phyloP scores from a whole-genome alignment of 2,329 filamentous ascomycete genomes.

The Colletotrichum sidae region DNA sequence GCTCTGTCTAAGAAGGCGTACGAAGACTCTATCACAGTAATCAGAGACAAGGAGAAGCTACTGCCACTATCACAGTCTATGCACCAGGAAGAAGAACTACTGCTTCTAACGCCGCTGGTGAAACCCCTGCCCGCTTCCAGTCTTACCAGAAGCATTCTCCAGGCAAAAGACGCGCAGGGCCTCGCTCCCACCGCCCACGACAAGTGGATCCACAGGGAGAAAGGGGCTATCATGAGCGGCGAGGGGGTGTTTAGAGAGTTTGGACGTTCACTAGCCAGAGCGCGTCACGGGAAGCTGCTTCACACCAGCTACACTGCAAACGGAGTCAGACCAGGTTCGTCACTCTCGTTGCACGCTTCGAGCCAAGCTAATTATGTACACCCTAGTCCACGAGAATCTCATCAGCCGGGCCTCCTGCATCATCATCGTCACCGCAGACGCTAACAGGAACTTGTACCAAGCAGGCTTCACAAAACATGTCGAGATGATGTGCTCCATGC shows the following conservation, averaged over 20 bases:
- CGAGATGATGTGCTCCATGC: conserved; percentile 92
- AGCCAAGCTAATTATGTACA: conserved; percentile 27
- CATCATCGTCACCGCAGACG: conserved; percentile 92
- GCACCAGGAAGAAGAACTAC: conserved; percentile 86
- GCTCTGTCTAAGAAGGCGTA: conserved; percentile 87
- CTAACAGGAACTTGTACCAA: conserved; percentile 93
- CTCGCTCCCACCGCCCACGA: conserved; percentile 60
- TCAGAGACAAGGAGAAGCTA: conserved; percentile 87
- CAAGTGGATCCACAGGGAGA: conserved; percentile 67
- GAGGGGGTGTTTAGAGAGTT: conserved; percentile 93
- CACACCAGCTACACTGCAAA: conserved; percentile 97
- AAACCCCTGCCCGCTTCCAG: conserved; percentile 93
- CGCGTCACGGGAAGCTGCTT: conserved; percentile 85
- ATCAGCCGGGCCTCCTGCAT: conserved; percentile 90
- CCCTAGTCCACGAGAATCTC: conserved; percentile 84
- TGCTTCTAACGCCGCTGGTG: conserved; percentile 88
- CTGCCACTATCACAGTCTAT: conserved; percentile 86
- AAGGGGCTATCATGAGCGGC: conserved; percentile 83
- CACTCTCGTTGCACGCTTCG: neutral
- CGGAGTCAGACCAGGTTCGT: conserved; percentile 78
- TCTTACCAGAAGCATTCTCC: conserved; percentile 77
- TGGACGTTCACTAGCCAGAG: conserved; percentile 86
- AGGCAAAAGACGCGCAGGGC: conserved; percentile 58
- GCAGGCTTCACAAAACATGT: conserved; percentile 96
- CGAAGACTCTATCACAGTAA: conserved; percentile 91